Evolutionary conservation across 306 rosid genomes (phyloP).

Genomic region (Cicer pinnatifidum): DNA sequence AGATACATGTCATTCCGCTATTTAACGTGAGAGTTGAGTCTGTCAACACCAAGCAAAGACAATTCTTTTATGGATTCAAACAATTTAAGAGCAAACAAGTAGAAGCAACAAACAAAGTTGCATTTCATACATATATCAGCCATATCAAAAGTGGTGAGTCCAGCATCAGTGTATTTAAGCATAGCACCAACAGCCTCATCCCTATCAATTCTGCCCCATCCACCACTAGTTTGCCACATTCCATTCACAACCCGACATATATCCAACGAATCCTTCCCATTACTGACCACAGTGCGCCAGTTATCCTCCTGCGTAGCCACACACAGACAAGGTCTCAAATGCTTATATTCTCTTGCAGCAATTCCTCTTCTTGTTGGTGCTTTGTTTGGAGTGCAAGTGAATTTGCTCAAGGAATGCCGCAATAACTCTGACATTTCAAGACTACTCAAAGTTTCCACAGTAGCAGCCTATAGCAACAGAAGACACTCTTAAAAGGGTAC

Average conservation of each 20-base stretch:
- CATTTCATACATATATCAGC: slow-evolving; percentile 74
- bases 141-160: slow-evolving; percentile 77
- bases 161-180: slow-evolving; percentile 81
- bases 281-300: slow-evolving; percentile 51
- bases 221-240: slow-evolving; percentile 90
- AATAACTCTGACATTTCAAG: slow-evolving; percentile 61
- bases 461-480: neutral
- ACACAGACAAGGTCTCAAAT: slow-evolving; percentile 48
- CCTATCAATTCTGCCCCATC: slow-evolving; percentile 81
- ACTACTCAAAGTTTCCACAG: slow-evolving; percentile 18
- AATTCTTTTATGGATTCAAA: slow-evolving; percentile 18
- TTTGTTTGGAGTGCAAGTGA: slow-evolving; percentile 40
- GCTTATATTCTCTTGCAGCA: slow-evolving; percentile 29
- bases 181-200: slow-evolving; percentile 71
- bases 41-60: slow-evolving; percentile 1
- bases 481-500: neutral
- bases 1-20: neutral
- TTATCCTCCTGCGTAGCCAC: slow-evolving; percentile 60
- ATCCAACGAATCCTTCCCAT: slow-evolving; percentile 72
- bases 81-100: slow-evolving; percentile 1
- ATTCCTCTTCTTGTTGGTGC: slow-evolving; percentile 43
- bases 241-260: slow-evolving; percentile 77
- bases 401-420: slow-evolving; percentile 46
- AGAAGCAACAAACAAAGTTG: slow-evolving; percentile 20
- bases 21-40: neutral